A percentile compares a stretch with the other conserved stretches of the same genome.
Conservation (phyloP, 2,329 filamentous ascomycete species). For the Calonectria pauciramosa region DNA sequence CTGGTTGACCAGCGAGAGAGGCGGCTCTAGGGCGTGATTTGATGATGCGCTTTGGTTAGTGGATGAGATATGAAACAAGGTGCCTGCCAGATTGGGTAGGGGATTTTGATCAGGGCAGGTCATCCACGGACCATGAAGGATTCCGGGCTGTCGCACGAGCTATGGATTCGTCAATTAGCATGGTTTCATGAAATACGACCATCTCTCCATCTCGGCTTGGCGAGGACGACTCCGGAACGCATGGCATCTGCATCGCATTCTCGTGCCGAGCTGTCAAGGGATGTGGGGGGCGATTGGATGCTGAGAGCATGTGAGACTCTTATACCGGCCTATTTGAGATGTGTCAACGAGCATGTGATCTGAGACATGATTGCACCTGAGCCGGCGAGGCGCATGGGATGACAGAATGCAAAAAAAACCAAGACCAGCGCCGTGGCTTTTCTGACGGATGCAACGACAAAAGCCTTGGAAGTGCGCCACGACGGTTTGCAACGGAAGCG, state of each 20-base stretch:
- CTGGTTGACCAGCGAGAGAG: neutral
- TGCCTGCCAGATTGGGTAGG: neutral
- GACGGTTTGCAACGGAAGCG: neutral
- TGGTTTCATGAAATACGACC: neutral
- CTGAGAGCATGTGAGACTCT: too few relatives aligned
- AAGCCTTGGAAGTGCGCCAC: too few relatives aligned
- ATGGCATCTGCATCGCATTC: neutral
- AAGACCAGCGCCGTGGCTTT: neutral
- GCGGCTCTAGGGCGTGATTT: constrained; percentile 11
- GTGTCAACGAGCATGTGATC: neutral
- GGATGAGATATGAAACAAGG: constrained; percentile 25
- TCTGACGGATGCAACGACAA: neutral
- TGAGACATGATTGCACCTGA: neutral
- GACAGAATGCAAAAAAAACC: neutral
- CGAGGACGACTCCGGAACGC: neutral
- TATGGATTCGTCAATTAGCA: neutral
- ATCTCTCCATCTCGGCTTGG: neutral
- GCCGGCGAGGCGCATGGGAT: neutral
- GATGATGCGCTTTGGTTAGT: neutral
- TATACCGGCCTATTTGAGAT: neutral
- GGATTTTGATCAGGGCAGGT: neutral
- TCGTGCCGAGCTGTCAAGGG: neutral
- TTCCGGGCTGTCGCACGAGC: constrained; percentile 9
- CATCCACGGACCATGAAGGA: constrained; percentile 10
- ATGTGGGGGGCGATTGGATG: neutral